Conservation (phyloP, 345 rosid species). For the Fremontodendron californicum region DNA sequence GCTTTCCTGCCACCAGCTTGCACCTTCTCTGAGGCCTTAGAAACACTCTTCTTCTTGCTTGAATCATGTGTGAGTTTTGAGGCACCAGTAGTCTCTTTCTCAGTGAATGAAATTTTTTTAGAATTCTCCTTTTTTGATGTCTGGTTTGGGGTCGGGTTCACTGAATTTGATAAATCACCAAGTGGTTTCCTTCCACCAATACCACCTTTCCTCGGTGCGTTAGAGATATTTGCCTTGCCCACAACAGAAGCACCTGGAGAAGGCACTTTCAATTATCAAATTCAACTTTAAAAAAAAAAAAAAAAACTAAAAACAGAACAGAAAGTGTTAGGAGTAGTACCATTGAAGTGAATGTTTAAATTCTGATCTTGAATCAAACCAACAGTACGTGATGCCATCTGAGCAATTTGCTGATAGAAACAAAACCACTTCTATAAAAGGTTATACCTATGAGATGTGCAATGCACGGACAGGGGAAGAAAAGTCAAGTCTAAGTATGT, state of each 20-base stretch:
- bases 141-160: conserved; percentile 33
- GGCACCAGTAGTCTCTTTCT: conserved; percentile 22
- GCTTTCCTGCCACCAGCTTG: conserved; percentile 38
- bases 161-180: conserved; percentile 57
- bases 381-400: conserved; percentile 37
- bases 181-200: conserved; percentile 53
- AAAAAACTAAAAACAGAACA: neutral
- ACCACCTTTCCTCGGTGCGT: conserved; percentile 23
- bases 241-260: conserved; percentile 22
- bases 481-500: neutral
- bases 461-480: neutral
- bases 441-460: neutral
- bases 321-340: neutral
- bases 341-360: conserved; percentile 24
- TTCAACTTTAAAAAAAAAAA: neutral
- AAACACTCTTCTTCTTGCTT: conserved; percentile 31
- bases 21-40: conserved; percentile 29
- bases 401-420: neutral
- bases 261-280: neutral
- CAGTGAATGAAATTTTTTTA: conserved; percentile 18
- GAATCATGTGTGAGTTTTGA: conserved; percentile 22
- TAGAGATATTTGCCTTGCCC: conserved; percentile 15
- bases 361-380: conserved; percentile 41
- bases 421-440: neutral
- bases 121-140: conserved; percentile 34